These are phyloP conservation scores for Russula ochroleuca DNA, from an alignment of 768 basidiomycete genomes.

Conservation along the genomic window DNA sequence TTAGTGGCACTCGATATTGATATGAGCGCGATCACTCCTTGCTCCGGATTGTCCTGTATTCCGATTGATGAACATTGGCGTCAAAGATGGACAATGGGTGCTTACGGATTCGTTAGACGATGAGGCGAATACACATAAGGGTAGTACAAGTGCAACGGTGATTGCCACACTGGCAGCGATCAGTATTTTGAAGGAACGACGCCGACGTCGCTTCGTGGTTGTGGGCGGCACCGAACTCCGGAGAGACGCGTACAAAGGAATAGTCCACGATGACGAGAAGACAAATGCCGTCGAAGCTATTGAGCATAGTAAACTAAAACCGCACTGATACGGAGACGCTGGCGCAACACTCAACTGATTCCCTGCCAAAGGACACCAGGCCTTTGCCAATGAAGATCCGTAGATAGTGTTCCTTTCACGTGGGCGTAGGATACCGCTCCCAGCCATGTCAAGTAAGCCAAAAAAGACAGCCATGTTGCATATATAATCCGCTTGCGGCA, in stretches of 20 bases:
- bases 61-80: conserved; percentile 14
- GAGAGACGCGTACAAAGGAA: conserved; percentile 61
- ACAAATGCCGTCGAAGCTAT: conserved; percentile 59
- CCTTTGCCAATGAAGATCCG: conserved; percentile 38
- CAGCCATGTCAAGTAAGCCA: conserved; percentile 60
- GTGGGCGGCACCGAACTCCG: conserved; percentile 41
- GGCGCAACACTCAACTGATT: conserved; percentile 45
- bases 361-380: conserved; percentile 58
- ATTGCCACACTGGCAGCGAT: conserved; percentile 47
- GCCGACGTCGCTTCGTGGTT: conserved; percentile 42
- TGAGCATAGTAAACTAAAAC: background rate
- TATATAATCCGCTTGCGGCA: conserved; percentile 48
- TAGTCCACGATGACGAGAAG: conserved; percentile 60
- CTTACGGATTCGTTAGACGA: conserved; percentile 42
- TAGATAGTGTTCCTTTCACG: conserved; percentile 42
- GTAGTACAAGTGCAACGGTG: conserved; percentile 50
- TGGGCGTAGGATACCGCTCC: conserved; percentile 50
- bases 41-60: conserved; percentile 31
- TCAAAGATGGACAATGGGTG: conserved; percentile 11
- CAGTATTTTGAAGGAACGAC: conserved; percentile 56
- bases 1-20: conserved; percentile 46
- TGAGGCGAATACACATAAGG: conserved; percentile 52
- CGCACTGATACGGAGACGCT: background rate
- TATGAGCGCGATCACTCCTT: conserved; percentile 37
- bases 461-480: conserved; percentile 55